Evolutionary conservation across 208 protist species (phyloP), one percentile per base, ranked within the genome.

Genomic region (Leishmania arabica): DNA sequence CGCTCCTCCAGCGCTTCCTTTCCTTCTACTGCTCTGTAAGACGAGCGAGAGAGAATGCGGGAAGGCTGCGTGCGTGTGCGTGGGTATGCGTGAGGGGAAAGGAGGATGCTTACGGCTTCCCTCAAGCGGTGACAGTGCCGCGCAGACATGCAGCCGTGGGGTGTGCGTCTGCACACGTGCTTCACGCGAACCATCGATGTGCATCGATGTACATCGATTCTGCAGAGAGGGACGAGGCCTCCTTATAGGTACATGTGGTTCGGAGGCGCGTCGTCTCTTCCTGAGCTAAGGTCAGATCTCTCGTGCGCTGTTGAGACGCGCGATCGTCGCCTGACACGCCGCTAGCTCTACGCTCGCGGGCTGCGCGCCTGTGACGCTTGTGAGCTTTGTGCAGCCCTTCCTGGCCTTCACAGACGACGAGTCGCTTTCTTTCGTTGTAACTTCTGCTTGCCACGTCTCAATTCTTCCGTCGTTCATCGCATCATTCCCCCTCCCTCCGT

Each of bases 301-400:
- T 68, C 62, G 13, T 34, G 58, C 11, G 9, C 27, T 64, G 58
- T 8, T 17, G 58, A 15, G 11, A 13, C 58, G 27, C 27, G 58
- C 7, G 27, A 54, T 21, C 27, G 58, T 64, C 6, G 27, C 62
- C 7, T 68, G 15, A 68, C 62, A 21, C 31, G 13, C 31, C 31
- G 62, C 9, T 21, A 24, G 62, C 31, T 68, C 13, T 13, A 68
- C 62, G 31, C 31, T 68, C 2, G 62, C 9, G 62, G 62, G 62
- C 31, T 68, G 62, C 11, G 4, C 13, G 31, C 62, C 77, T 71
- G 75, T 68, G 56, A 79, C 75, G 21, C 53, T 72, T 49, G 21
- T n/a, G 65, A 73, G 47, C 42, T 62, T 74, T 40, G 4, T 40
- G 62, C 62, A 68, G 62, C 31, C 31, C 31, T 68, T 34, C 15